Base-by-base conservation (phyloP, 2,329 filamentous ascomycete genomes). In the Dactylella cylindrospora region DNA sequence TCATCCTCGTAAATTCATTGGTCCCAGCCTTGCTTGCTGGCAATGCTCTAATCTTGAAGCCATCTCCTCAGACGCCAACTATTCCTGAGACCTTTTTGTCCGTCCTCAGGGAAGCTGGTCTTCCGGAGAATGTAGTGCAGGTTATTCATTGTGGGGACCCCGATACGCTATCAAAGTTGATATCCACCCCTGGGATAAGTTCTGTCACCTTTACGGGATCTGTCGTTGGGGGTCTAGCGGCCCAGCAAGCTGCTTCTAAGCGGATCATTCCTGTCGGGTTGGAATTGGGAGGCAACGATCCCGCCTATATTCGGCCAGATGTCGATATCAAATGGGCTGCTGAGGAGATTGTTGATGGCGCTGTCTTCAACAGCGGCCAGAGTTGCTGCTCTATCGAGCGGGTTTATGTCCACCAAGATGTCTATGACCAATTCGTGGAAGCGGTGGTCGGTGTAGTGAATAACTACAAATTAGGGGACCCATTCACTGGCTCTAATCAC, bases 311-410 rank as follows among this genome's bases (percentile, higher is more conserved):
- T 50, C 80, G 91, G 61, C 77, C 77, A 5, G 91, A 97, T 70
- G 89, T 95, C 1, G 90, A 97, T 71, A 74, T 95, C 40, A 82
- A 83, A 40, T 96, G 90, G 91, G 90, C 86, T 0, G 91, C 91
- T 0, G 90, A 87, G 67, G 90, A 96, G 74, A 93, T 97, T 69
- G 89, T 97, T 10, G 91, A 97, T 68, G 91, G 91, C 15, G 85
- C 90, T n/a, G 78, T 97, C 54, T 97, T 97, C 79, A 97, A 97
- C 76, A 95, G 90, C 45, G 91, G 91, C n/a, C 91, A 97, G 77
- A 95, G 89, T 72, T 97, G 91, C 78, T 97, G 91, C 74, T 87
- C 89, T 19, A 79, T 97, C 49, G 91, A 97, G 76, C 80, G 91
- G 26, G 83, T 97, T 15, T 97, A 97, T 70, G 90, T 97, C 3